Conservation (phyloP, 2,329 filamentous ascomycete species). For the Polytolypa hystricis region DNA sequence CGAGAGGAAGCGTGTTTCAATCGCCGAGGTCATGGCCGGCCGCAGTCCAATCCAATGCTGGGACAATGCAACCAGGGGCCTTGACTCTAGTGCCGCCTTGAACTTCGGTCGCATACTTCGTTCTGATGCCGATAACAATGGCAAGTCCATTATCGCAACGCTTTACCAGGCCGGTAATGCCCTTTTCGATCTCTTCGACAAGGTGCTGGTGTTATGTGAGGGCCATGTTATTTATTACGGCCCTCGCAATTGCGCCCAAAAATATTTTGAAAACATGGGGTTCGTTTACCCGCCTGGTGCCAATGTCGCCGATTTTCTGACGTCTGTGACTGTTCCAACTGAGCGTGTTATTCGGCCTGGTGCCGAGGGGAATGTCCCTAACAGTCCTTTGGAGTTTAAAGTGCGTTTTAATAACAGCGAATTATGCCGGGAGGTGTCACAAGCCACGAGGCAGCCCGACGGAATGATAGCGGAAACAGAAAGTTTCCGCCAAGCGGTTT, state of each 20-base stretch:
- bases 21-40: constrained; percentile 71
- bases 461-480: constrained; percentile 14
- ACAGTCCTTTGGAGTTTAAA: constrained; percentile 59
- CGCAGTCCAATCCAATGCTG: constrained; percentile 60
- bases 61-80: constrained; percentile 61
- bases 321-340: constrained; percentile 68
- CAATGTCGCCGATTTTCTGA: constrained; percentile 58
- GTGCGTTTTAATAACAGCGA: constrained; percentile 43
- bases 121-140: constrained; percentile 71
- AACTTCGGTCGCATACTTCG: constrained; percentile 59
- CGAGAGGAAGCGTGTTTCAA: constrained; percentile 68
- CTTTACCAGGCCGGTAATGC: constrained; percentile 76
- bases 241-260: constrained; percentile 52
- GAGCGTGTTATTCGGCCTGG: constrained; percentile 65
- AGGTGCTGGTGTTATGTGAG: constrained; percentile 67
- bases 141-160: constrained; percentile 72
- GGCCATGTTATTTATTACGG: constrained; percentile 69
- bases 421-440: constrained; percentile 31
- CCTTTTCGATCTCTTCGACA: constrained; percentile 69
- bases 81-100: constrained; percentile 56
- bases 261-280: constrained; percentile 66
- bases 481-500: constrained; percentile 23
- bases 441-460: constrained; percentile 30
- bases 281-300: constrained; percentile 46
- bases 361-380: constrained; percentile 38